Evolutionary conservation across 1,284 basidiomycete species (phyloP), one percentile per base, ranked within the genome.

Genomic region (Austroboletus rostrupii): DNA sequence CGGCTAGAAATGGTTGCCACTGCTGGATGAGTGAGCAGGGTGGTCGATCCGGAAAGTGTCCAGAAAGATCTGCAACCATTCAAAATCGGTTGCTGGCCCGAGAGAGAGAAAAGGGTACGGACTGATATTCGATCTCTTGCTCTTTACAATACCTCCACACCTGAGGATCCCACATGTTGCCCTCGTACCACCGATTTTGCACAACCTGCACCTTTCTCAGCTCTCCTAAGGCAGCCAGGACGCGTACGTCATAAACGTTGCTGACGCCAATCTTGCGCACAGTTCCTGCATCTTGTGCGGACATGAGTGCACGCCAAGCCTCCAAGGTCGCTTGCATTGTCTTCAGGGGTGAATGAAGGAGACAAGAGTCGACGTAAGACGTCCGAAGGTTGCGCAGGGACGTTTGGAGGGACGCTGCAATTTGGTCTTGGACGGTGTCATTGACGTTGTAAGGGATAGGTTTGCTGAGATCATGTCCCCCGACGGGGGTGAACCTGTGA

Each of bases 111-210:
- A 54, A 50, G 33, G 21, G 32, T 17, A 71, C 82, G 52, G 53
- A 90, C 86, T 90, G 86, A 59, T 91, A 91, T 62, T 81, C 76
- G 19, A 87, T 83, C 9, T 69, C 78, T 45, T 82, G 70, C 47
- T 74, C 65, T 53, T 63, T 72, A 59, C 83, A 85, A 57, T 80
- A 84, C 46, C 65, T 64, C 56, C 77, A 71, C 5, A 86, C 81
- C 2, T 75, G 73, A 52, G 70, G 72, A 60, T 91, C 87, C 86
- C 88, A 92, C 5, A 69, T 73, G 57, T 90, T 92, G 11, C 83
- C 82, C 62, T 91, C 82, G 58, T 81, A 85, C 90, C 90, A 92
- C 47, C 88, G 68, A 66, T 91, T 90, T 68, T 90, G 90, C 14
- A 92, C 87, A 21, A 90, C 76, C 51, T 84, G 77, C 3, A 87